Evolutionary conservation across 1,139 yeast genomes (phyloP), one percentile per base, ranked within the genome.

Genomic region (Yamadazyma kanchanaburiensis): DNA sequence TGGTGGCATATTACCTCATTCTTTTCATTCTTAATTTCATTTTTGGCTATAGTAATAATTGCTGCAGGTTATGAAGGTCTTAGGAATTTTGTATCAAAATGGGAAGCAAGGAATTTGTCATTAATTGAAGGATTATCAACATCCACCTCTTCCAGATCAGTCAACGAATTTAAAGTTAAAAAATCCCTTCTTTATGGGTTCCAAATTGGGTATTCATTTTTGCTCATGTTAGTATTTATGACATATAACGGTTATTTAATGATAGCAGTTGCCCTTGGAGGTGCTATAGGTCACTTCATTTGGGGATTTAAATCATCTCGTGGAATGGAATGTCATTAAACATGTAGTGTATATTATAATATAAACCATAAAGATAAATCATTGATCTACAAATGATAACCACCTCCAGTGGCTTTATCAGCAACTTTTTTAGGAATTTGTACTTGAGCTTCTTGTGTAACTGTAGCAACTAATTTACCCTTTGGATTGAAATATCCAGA

Each of bases 241-340:
- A 82, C 89, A 4, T 84, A 81, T 51, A 83, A 84, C 50, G 87
- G 91, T 4, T 84, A 88, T 87, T 70, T 79, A 29, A 83, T 84
- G 91, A 33, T 77, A 11, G 79, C 89, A 3, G 83, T 82, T 16
- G 79, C 75, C 1, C 41, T 70, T 4, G 94, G 94, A 1, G 91
- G 91, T 2, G 68, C 65, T 12, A 24, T 77, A 15, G 94, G 94
- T 1, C 70, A 78, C 45, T 76, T 69, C 45, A 25, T 74, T 10
- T 85, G 88, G 83, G 79, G 72, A 38, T 33, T 55, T 42, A 27
- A 42, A 2, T 21, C 28, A 10, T 27, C 27, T 10, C 53, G 73
- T 25, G 49, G 63, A 4, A 49, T 76, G 63, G 65, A 77, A 5
- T 76, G 82, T 39, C 82, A 76, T 45, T 75, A 33, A 38, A 18